Evolutionary conservation across 306 rosid genomes (phyloP).

Genomic region (Ochetophila trinervis): DNA sequence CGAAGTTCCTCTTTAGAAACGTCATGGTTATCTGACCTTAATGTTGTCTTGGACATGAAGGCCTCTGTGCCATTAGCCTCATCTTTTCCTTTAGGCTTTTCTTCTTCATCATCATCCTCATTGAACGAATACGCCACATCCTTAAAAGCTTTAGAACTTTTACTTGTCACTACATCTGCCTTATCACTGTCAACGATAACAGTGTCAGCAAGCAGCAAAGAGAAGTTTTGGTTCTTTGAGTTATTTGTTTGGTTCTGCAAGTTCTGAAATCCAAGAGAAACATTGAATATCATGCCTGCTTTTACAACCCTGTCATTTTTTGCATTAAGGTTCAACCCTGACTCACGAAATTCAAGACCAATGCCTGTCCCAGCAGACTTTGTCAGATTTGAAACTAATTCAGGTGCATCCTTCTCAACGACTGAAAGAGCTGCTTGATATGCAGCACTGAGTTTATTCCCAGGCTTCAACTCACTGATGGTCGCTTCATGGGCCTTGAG

Average conservation of each 20-base stretch:
- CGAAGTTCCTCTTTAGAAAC: slow-evolving; percentile 89
- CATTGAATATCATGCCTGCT: slow-evolving; percentile 89
- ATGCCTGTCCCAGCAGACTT: slow-evolving; percentile 92
- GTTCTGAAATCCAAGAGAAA: slow-evolving; percentile 85
- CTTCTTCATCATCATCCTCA: slow-evolving; percentile 78
- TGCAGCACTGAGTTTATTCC: slow-evolving; percentile 61
- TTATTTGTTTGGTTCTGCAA: slow-evolving; percentile 47
- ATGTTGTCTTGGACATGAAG: slow-evolving; percentile 65
- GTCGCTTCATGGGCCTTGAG: slow-evolving; percentile 82
- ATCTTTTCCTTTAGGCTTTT: slow-evolving; percentile 38
- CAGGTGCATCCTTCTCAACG: slow-evolving; percentile 80
- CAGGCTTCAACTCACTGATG: slow-evolving; percentile 64
- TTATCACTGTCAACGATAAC: slow-evolving; percentile 60
- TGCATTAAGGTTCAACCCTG: slow-evolving; percentile 77
- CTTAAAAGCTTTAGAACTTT: slow-evolving; percentile 66
- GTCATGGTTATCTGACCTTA: slow-evolving; percentile 93
- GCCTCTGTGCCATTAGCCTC: slow-evolving; percentile 43
- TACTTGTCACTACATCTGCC: slow-evolving; percentile 60
- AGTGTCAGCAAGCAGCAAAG: slow-evolving; percentile 85
- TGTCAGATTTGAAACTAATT: slow-evolving; percentile 60
- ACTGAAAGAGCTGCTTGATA: slow-evolving; percentile 75
- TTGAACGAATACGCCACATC: slow-evolving; percentile 92
- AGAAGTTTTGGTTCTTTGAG: slow-evolving; percentile 52
- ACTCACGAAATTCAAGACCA: slow-evolving; percentile 96
- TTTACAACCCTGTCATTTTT: slow-evolving; percentile 69